Evolutionary conservation across 306 rosid species (phyloP).

Genomic region (Inga leiocalycina): DNA sequence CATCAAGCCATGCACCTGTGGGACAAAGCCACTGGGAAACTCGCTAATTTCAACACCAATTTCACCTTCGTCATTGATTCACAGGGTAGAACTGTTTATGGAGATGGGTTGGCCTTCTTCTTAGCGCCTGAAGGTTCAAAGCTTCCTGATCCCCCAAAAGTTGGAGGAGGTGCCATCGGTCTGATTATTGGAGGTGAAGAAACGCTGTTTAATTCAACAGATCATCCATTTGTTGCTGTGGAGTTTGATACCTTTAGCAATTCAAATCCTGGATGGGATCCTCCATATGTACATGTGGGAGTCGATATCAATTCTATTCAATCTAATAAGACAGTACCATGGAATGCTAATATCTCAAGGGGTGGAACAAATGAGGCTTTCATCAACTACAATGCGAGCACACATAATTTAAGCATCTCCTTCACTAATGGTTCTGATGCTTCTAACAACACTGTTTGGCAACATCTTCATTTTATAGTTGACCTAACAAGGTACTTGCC

Average conservation of each 20-base stretch:
- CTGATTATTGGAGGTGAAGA: not conserved
- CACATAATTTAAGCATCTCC: not conserved
- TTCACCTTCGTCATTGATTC: conserved; percentile 14
- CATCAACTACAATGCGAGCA: not conserved
- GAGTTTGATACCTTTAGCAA: conserved; percentile 44
- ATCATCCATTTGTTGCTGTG: conserved; percentile 28
- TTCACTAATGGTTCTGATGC: not conserved
- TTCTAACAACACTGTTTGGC: not conserved
- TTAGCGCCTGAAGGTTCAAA: not conserved
- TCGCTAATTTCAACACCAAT: not conserved
- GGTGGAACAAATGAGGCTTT: not conserved
- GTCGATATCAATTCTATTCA: conserved; percentile 25
- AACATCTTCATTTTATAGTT: not conserved
- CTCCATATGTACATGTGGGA: conserved; percentile 43
- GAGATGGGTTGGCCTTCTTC: conserved; percentile 35
- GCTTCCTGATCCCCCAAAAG: not conserved
- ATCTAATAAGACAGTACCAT: not conserved
- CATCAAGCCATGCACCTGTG: not conserved
- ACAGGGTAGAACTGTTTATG: accelerated
- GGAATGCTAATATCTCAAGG: not conserved
- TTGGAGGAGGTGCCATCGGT: not conserved
- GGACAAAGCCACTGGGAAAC: not conserved
- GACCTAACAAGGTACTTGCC: not conserved
- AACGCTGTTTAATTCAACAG: not conserved
- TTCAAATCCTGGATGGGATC: conserved; percentile 41